Evolutionary conservation across 2,329 filamentous ascomycete species (phyloP).

Genomic region (Macrophomina phaseolina): DNA sequence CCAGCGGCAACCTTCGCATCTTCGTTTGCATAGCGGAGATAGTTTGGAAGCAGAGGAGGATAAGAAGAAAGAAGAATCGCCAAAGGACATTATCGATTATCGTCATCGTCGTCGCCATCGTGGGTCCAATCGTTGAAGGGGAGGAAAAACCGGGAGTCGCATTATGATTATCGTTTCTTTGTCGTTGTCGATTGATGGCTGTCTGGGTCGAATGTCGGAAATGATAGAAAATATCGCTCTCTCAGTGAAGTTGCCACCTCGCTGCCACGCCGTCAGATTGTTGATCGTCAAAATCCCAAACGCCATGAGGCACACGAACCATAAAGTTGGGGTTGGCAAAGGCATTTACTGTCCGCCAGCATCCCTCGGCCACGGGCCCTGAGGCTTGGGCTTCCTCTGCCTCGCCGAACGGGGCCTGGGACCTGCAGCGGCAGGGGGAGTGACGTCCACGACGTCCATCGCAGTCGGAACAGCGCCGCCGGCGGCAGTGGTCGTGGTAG

Average conservation of each 20-base stretch:
- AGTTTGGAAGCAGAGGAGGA: neutral
- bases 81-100: conserved; percentile 3
- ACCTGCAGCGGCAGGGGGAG: neutral
- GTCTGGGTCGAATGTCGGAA: neutral
- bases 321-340: neutral
- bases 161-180: neutral
- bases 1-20: neutral
- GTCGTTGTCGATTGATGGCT: neutral
- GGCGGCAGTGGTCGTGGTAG: conserved; percentile 2
- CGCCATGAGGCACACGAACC: neutral
- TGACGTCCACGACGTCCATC: conserved; percentile 9
- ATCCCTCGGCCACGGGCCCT: conserved; percentile 16
- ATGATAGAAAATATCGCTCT: neutral
- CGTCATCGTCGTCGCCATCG: neutral
- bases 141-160: neutral
- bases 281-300: neutral
- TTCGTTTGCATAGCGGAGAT: neutral
- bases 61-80: neutral
- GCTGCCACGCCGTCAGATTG: neutral
- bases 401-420: conserved; percentile 2
- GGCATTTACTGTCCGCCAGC: conserved; percentile 13
- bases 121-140: neutral
- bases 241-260: neutral
- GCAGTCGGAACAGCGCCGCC: neutral
- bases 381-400: conserved; percentile 17